A percentile compares a stretch with the other conserved stretches of the same genome.
Conservation (phyloP, 805 yeast genomes). For the Zygotorulaspora danielsina region DNA sequence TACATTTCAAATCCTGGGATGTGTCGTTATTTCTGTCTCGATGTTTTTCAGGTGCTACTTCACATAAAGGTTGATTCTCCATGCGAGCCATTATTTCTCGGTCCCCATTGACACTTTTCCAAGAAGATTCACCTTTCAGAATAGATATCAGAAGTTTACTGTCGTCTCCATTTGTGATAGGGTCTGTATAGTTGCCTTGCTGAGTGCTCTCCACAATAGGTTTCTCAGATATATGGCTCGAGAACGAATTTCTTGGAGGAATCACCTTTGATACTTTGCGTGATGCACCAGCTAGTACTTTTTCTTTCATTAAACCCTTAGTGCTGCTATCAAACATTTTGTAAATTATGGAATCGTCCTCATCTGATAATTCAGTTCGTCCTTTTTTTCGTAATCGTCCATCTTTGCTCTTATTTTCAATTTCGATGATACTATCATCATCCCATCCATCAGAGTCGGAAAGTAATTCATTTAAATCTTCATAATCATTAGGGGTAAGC, state of each 20-base stretch:
- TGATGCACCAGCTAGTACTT: constrained; percentile 12
- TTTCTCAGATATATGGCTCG: constrained; percentile 7
- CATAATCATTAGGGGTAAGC: constrained; percentile 10
- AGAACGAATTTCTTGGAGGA: constrained; percentile 10
- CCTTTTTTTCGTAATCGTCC: neutral
- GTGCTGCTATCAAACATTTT: constrained; percentile 8
- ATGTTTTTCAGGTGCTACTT: neutral
- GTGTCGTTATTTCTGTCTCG: neutral
- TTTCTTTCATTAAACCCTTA: neutral
- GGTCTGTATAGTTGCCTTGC: constrained; percentile 1
- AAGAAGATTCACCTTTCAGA: constrained; percentile 4
- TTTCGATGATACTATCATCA: constrained; percentile 4
- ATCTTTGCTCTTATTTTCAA: neutral
- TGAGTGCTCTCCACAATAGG: constrained; percentile 13
- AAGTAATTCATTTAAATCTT: constrained; percentile 20
- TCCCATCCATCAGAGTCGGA: constrained; percentile 32
- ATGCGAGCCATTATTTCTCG: neutral
- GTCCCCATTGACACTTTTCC: neutral
- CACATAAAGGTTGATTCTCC: neutral
- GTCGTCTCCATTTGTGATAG: constrained; percentile 4
- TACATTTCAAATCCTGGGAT: neutral
- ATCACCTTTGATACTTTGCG: constrained; percentile 3
- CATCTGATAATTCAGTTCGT: constrained; percentile 13
- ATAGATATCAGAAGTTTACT: constrained; percentile 7
- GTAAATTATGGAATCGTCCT: constrained; percentile 14